A percentile compares a stretch with the other conserved stretches of the same genome.
These are phyloP conservation scores for Geotrichum citri-aurantii DNA, from an alignment of 1,139 yeast genomes.

Conservation along the genomic window DNA sequence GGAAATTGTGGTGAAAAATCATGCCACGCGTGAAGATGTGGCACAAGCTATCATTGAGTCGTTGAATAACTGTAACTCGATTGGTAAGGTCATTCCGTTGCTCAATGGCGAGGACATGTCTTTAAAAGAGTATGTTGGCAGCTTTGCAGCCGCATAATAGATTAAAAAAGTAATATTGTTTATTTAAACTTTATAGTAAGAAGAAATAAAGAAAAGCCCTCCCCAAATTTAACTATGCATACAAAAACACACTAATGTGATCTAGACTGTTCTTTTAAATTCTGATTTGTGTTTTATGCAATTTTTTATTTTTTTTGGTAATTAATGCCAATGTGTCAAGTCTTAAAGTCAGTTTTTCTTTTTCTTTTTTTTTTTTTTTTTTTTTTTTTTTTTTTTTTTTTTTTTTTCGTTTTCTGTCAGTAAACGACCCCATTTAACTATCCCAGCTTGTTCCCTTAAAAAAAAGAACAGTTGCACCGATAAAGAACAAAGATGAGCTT, in stretches of 20 bases:
- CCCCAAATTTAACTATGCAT: no score
- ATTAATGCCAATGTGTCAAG: background rate
- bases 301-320: no score
- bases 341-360: no score
- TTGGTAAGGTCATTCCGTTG: conserved; percentile 8
- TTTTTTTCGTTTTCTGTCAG: background rate
- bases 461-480: no score
- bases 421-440: background rate
- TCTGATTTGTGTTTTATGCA: no score
- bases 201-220: background rate
- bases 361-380: no score
- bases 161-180: background rate
- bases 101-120: conserved; percentile 10
- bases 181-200: no score
- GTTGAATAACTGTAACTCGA: conserved; percentile 3
- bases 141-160: background rate
- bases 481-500: background rate
- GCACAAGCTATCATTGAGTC: conserved; percentile 9
- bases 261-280: no score
- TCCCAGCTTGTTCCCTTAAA: background rate
- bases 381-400: no score
- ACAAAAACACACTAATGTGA: background rate
- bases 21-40: conserved; percentile 11
- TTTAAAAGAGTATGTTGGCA: background rate
- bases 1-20: background rate